Percentiles rank a stretch among this genome's conserved stretches.
Evolutionary conservation across 176 grass and related monocot species (phyloP).

Genomic region (Lolium perenne): DNA sequence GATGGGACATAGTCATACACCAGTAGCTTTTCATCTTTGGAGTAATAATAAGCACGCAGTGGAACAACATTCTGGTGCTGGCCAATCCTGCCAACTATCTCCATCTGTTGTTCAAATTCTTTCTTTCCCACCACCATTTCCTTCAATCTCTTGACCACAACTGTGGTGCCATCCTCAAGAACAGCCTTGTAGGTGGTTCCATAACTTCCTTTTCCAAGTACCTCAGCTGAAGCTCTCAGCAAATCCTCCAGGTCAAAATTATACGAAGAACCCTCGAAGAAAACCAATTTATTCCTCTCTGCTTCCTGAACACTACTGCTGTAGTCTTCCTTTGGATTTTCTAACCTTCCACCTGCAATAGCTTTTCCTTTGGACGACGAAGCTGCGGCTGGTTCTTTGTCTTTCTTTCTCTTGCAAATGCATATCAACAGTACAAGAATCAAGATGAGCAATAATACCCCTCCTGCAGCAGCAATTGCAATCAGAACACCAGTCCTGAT

Average conservation of each 20-base stretch:
- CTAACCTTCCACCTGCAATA: constrained; percentile 57
- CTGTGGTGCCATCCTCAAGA: constrained; percentile 93
- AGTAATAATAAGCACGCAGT: constrained; percentile 95
- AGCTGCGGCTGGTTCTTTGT: constrained; percentile 47
- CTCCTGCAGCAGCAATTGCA: constrained; percentile 65
- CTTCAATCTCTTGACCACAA: constrained; percentile 95
- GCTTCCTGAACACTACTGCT: constrained; percentile 94
- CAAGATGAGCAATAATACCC: constrained; percentile 68
- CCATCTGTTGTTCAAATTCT: constrained; percentile 97
- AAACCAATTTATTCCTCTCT: constrained; percentile 91
- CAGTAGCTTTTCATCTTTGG: constrained; percentile 96
- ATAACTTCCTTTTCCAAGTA: constrained; percentile 93
- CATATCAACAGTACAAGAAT: constrained; percentile 66
- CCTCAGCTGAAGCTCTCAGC: constrained; percentile 92
- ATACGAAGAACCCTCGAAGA: constrained; percentile 86
- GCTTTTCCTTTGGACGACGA: constrained; percentile 76
- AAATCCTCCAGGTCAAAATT: constrained; percentile 99
- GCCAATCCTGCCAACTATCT: constrained; percentile 80
- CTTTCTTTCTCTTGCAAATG: constrained; percentile 73
- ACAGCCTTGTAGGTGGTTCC: constrained; percentile 98
- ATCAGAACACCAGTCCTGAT: constrained; percentile 67
- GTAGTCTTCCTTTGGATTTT: constrained; percentile 87
- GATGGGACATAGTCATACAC: constrained; percentile 85
- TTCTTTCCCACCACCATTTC: constrained; percentile 87
- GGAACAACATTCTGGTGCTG: constrained; percentile 84